A percentile compares a stretch with the other conserved stretches of the same genome.
phyloP scores from a whole-genome alignment of 1,284 basidiomycete genomes.

The Phylloporus sp. region DNA sequence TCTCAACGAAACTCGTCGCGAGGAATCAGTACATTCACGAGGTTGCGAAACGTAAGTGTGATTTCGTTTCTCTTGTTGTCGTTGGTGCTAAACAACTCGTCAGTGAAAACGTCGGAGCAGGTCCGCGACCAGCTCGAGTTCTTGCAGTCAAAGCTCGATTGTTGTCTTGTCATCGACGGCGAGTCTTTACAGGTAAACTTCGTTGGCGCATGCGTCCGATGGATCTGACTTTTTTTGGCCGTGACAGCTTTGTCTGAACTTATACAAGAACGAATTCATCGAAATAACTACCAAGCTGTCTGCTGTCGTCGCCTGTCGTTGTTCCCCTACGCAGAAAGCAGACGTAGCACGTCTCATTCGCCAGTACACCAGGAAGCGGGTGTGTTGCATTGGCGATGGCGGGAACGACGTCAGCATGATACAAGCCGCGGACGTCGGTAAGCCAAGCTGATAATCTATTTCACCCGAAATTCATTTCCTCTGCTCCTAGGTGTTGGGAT shows the following conservation, averaged over 20 bases:
- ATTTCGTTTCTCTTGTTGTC: not conserved
- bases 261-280: slow-evolving; percentile 94
- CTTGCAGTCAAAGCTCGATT: slow-evolving; percentile 92
- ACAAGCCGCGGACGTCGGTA: slow-evolving; percentile 92
- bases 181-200: slow-evolving; percentile 84
- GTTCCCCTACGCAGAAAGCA: slow-evolving; percentile 98
- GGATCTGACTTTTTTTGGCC: slow-evolving; percentile 1
- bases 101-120: slow-evolving; percentile 85
- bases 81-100: slow-evolving; percentile 13
- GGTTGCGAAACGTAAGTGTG: slow-evolving; percentile 82
- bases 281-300: slow-evolving; percentile 95
- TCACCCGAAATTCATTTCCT: slow-evolving; percentile 1
- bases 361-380: slow-evolving; percentile 87
- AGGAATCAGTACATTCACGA: slow-evolving; percentile 98
- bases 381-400: slow-evolving; percentile 97
- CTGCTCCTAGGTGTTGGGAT: slow-evolving; percentile 85
- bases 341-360: slow-evolving; percentile 95
- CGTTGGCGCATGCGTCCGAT: not conserved
- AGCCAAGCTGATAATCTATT: slow-evolving; percentile 39
- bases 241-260: slow-evolving; percentile 80
- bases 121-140: slow-evolving; percentile 94
- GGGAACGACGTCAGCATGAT: slow-evolving; percentile 98
- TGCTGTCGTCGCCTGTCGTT: slow-evolving; percentile 96
- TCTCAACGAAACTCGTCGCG: slow-evolving; percentile 95
- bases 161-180: slow-evolving; percentile 98